Evolutionary conservation across 305 asterid species (phyloP).

Genomic region (Ajuga reptans): DNA sequence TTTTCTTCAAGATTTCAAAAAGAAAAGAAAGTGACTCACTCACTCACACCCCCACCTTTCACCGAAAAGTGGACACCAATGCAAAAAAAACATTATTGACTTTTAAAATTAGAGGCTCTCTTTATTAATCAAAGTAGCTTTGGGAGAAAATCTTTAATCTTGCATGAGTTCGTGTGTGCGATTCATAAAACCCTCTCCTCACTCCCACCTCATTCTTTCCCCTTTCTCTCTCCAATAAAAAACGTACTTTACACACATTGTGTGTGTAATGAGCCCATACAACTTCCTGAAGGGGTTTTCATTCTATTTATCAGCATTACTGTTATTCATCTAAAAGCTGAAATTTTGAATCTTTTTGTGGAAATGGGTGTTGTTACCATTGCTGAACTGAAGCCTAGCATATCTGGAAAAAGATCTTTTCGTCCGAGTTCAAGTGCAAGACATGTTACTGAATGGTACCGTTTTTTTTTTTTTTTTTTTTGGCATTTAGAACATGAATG

Average conservation of each 20-base stretch:
- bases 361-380: constrained; percentile 72
- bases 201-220: constrained; percentile 18
- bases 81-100: constrained; percentile 36
- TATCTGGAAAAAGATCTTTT: constrained; percentile 67
- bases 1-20: too few species aligned
- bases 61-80: constrained; percentile 63
- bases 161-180: constrained; percentile 52
- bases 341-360: constrained; percentile 6
- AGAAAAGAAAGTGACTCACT: constrained; percentile 23
- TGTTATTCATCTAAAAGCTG: constrained; percentile 22
- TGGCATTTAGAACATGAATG: not conserved
- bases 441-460: constrained; percentile 70
- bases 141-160: constrained; percentile 28
- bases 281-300: not conserved
- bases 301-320: not conserved
- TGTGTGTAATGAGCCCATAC: constrained; percentile 22
- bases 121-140: constrained; percentile 25
- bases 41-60: constrained; percentile 58
- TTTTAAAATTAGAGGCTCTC: constrained; percentile 19
- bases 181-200: constrained; percentile 27
- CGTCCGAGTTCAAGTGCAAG: constrained; percentile 80
- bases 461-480: not conserved
- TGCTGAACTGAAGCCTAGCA: constrained; percentile 71
- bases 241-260: constrained; percentile 22
- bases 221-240: constrained; percentile 2